Conservation (phyloP, 2,329 filamentous ascomycete species). For the Capronia americana region DNA sequence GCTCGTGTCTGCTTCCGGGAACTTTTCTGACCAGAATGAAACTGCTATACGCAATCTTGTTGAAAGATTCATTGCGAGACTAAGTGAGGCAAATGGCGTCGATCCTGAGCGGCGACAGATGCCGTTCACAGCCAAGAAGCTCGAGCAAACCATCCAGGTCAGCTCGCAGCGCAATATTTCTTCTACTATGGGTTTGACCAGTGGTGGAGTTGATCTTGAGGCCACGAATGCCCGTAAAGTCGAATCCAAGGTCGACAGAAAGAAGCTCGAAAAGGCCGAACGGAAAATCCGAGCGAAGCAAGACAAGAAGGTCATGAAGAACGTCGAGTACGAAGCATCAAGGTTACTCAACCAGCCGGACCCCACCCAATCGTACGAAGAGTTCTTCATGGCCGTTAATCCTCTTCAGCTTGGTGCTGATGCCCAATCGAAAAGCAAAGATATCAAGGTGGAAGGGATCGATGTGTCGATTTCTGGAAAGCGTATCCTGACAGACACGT, state of each 20-base stretch:
- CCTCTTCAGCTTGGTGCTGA: conserved; percentile 83
- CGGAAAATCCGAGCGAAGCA: conserved; percentile 97
- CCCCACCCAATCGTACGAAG: conserved; percentile 89
- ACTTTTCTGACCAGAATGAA: conserved; percentile 74
- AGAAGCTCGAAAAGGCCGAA: conserved; percentile 99
- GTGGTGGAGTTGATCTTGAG: conserved; percentile 86
- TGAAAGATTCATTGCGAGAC: conserved; percentile 83
- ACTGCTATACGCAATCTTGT: conserved; percentile 82
- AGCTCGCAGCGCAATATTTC: conserved; percentile 94
- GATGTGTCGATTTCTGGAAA: conserved; percentile 90
- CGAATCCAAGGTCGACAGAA: conserved; percentile 95
- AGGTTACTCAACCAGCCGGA: conserved; percentile 83
- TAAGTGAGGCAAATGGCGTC: conserved; percentile 73
- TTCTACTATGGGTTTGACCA: conserved; percentile 86
- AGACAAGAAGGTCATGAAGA: conserved; percentile 98
- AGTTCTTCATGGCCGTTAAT: conserved; percentile 99
- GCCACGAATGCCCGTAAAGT: conserved; percentile 92
- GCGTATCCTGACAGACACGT: conserved; percentile 89
- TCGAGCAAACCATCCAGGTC: conserved; percentile 95
- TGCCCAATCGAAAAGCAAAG: conserved; percentile 86
- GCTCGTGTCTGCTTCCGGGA: conserved; percentile 89
- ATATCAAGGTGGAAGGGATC: conserved; percentile 96
- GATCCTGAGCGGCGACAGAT: conserved; percentile 71
- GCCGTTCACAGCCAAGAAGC: conserved; percentile 77
- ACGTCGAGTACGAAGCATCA: conserved; percentile 95